These are phyloP conservation scores for Lanmaoa rubissima DNA, from an alignment of 768 basidiomycete species.

Conservation along the genomic window DNA sequence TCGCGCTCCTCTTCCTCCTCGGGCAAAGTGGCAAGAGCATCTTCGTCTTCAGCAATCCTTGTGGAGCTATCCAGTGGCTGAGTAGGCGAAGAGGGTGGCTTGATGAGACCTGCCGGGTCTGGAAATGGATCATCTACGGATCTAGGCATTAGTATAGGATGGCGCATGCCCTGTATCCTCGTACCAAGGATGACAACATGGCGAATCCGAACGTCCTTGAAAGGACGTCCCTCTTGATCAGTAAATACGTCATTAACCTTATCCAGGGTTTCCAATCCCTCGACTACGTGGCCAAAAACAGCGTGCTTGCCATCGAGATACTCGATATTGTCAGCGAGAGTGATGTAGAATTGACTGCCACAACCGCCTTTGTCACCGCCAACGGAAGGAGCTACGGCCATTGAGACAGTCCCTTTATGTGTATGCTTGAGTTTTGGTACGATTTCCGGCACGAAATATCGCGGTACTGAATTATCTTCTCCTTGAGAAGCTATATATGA, in stretches of 20 bases:
- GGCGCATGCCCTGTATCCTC: neutral
- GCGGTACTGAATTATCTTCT: conserved; percentile 39
- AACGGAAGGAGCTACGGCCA: conserved; percentile 90
- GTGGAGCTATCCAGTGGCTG: conserved; percentile 82
- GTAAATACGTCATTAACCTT: conserved; percentile 90
- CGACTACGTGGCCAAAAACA: conserved; percentile 94
- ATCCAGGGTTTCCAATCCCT: conserved; percentile 88
- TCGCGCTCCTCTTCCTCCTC: conserved; percentile 83
- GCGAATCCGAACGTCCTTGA: conserved; percentile 92
- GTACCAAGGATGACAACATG: conserved; percentile 94
- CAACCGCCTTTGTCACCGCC: conserved; percentile 73
- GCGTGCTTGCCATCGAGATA: conserved; percentile 95
- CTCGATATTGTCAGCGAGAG: conserved; percentile 85
- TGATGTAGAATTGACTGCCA: conserved; percentile 97
- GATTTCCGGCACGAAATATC: conserved; percentile 88
- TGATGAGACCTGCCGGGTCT: conserved; percentile 74
- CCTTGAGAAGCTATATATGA: conserved; percentile 61
- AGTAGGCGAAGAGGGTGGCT: conserved; percentile 74
- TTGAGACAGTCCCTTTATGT: conserved; percentile 86
- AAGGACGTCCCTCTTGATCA: conserved; percentile 84
- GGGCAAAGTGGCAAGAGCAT: conserved; percentile 75
- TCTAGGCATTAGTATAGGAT: conserved; percentile 1
- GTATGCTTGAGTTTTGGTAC: conserved; percentile 81
- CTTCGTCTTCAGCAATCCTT: conserved; percentile 94
- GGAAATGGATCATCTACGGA: conserved; percentile 88